Evolutionary conservation across 768 basidiomycete species (phyloP).

Genomic region (Collybia mongolica): DNA sequence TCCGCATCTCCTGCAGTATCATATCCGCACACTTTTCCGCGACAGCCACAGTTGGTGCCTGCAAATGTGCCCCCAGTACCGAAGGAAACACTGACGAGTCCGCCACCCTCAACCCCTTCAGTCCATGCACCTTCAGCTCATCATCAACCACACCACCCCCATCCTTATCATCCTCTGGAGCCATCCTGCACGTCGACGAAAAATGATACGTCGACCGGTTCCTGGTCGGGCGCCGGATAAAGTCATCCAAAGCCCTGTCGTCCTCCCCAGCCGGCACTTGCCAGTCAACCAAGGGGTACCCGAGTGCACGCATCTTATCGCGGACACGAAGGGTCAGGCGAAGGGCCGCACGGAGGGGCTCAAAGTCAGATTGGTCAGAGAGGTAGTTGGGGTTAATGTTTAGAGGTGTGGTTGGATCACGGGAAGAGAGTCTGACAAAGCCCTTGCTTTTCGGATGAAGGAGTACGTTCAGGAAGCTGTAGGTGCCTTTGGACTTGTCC

Average conservation of each 20-base stretch:
- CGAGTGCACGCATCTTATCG: conserved; percentile 13
- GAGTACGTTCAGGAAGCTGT: conserved; percentile 17
- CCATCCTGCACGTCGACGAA: conserved; percentile 36
- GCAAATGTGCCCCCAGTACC: conserved; percentile 13
- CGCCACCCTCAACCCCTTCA: conserved; percentile 16
- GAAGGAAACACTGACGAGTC: conserved; percentile 20
- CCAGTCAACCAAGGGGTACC: conserved; percentile 26
- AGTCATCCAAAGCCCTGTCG: conserved; percentile 29
- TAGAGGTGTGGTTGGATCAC: conserved; percentile 26
- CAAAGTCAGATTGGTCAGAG: conserved; percentile 20
- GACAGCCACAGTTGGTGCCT: conserved; percentile 13
- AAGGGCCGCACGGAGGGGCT: conserved; percentile 21
- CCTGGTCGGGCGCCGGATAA: conserved; percentile 15
- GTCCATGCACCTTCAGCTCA: conserved; percentile 19
- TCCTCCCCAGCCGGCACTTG: conserved; percentile 21
- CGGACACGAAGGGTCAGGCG: conserved; percentile 20
- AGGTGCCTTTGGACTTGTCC: conserved; percentile 18
- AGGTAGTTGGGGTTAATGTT: conserved; percentile 27
- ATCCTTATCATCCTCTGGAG: conserved; percentile 17
- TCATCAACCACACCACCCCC: conserved; percentile 18
- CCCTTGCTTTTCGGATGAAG: conserved; percentile 21
- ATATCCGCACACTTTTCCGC: conserved; percentile 19
- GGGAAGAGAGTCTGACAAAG: conserved; percentile 21
- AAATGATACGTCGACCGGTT: conserved; percentile 32
- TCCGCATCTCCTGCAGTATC: too few species aligned